Base-by-base conservation (phyloP, 805 yeast genomes). In the Lachancea sp. region DNA sequence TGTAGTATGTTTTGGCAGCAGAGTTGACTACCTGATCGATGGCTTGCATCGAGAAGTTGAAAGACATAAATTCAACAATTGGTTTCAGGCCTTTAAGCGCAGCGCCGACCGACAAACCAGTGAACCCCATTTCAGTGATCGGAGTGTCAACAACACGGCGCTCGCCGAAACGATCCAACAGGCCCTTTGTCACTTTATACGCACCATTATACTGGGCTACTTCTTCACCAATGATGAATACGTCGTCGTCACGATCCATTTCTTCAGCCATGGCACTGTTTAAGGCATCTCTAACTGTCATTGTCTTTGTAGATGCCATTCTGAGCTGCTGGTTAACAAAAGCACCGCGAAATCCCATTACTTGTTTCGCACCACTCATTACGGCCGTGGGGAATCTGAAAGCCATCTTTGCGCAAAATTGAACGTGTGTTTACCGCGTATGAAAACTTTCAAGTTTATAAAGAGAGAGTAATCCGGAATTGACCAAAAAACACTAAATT, bases 191-290 rank as follows among this genome's bases (percentile, higher is more conserved):
- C 49, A 92, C 83, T 73, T 92, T 92, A 74, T 92, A 92, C 45
- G 99, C 99, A 72, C 99, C 99, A 64, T 92, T 89, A 71, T 92
- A 92, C 68, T 90, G 97, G 33, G 96, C 98, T 51, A 92, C 98
- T 69, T 92, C 99, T 72, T 92, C 99, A 68, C 99, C 99, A 77
- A 92, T 84, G 55, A 92, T 67, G 74, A 87, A 92, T 33, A 92
- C 97, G 53, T 77, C 82, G 52, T 87, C 92, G 64, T 92, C 97
- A 54, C 90, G 77, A 71, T 90, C 97, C 72, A 92, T 75, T 70
- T 92, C 99, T 71, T 92, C 99, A 43, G 95, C 95, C 67, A 92
- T 74, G 22, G 96, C 98, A 49, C 80, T 70, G 73, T 92, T 92
- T 55, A 92, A 71, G 34, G 98, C 99, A 56, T 92, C 99, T 74